Conservation (phyloP, 1,284 basidiomycete species). For the Ceratobasidium sp. region DNA sequence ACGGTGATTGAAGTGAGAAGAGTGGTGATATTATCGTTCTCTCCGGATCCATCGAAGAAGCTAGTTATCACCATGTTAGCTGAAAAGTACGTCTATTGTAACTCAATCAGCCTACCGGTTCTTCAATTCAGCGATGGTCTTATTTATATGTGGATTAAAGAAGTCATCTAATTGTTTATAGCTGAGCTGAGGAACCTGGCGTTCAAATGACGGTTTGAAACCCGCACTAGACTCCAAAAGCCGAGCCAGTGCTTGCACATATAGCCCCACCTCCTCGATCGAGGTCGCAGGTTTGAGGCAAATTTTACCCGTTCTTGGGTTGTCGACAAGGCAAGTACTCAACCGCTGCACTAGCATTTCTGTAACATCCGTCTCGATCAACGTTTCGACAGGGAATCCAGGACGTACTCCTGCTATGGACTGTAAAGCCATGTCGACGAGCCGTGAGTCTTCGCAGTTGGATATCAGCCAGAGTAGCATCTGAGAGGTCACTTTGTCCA, state of each 20-base stretch:
- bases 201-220: not conserved
- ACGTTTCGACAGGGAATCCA: not conserved
- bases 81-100: no score
- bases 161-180: not conserved
- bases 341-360: constrained; percentile 5
- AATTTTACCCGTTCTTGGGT: not conserved
- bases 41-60: no score
- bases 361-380: not conserved
- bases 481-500: not conserved
- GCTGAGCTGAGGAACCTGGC: not conserved
- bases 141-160: no score
- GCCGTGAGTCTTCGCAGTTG: constrained; percentile 3
- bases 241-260: not conserved
- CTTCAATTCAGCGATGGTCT: no score
- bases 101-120: no score
- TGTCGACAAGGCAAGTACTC: not conserved
- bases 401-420: not conserved
- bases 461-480: not conserved
- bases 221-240: not conserved
- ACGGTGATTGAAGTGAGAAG: no score
- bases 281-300: not conserved
- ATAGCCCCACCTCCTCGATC: not conserved
- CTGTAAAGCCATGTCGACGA: not conserved
- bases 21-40: no score
- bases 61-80: no score